Evolutionary conservation across 768 basidiomycete species (phyloP).

Genomic region (Termitomyces eurrhizus): DNA sequence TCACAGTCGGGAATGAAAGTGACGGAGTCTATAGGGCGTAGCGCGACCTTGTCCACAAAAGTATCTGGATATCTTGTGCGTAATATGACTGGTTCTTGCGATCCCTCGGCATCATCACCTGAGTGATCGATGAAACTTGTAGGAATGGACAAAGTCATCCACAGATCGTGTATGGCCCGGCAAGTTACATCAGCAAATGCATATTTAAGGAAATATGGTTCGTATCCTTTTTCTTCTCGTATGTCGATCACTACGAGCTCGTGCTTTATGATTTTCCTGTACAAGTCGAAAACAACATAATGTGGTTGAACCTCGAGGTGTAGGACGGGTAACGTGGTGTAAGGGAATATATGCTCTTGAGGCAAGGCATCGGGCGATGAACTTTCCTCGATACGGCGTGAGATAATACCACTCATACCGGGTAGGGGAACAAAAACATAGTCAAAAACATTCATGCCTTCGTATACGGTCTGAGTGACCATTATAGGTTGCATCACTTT

Average conservation of each 20-base stretch:
- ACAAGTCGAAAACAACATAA: not conserved
- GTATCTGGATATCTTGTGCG: too few relatives aligned
- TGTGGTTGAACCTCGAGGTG: not conserved
- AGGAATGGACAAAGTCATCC: too few relatives aligned
- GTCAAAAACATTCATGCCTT: not conserved
- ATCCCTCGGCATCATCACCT: not conserved
- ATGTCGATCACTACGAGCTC: not conserved
- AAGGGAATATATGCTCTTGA: too few relatives aligned
- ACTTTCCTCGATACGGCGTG: not conserved
- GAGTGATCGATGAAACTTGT: too few relatives aligned
- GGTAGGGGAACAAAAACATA: slow-evolving; percentile 1
- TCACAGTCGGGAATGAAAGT: not conserved
- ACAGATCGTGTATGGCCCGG: not conserved
- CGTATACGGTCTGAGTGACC: not conserved
- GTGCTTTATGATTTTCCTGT: not conserved
- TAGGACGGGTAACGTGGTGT: not conserved
- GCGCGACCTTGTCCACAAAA: too few relatives aligned
- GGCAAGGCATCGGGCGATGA: too few relatives aligned
- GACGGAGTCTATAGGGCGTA: not conserved
- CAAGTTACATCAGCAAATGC: not conserved
- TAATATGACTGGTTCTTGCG: not conserved
- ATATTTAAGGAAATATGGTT: too few relatives aligned
- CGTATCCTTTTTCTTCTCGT: not conserved
- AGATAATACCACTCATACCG: not conserved
- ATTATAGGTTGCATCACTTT: not conserved